A percentile compares a stretch with the other conserved stretches of the same genome.
These are phyloP conservation scores for Kwoniella botswanensis DNA, from an alignment of 768 basidiomycete species.

Conservation along the genomic window DNA sequence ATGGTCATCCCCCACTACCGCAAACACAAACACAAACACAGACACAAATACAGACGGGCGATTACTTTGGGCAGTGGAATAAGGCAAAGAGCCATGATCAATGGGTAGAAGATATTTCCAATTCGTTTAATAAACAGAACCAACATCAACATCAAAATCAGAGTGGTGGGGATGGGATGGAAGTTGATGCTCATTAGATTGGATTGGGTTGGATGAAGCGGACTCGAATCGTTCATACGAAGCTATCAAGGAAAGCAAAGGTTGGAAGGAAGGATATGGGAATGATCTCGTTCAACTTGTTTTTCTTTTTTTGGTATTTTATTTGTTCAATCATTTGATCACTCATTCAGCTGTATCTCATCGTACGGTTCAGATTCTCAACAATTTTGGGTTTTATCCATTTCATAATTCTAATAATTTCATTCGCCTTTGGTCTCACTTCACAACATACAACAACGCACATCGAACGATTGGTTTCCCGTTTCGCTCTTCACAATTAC, in stretches of 20 bases:
- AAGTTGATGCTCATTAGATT: slow-evolving; percentile 4
- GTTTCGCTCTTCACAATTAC: neutral
- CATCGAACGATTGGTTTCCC: neutral
- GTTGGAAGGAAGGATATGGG: neutral
- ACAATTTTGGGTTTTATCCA: neutral
- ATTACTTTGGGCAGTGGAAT: slow-evolving; percentile 25
- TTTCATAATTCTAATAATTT: neutral
- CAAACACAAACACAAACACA: neutral
- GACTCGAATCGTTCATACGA: neutral
- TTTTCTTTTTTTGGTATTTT: no score
- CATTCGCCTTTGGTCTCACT: neutral
- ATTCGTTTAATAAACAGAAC: neutral
- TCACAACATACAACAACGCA: neutral
- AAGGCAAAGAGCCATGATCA: slow-evolving; percentile 12
- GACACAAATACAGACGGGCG: neutral
- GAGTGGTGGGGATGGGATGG: slow-evolving; percentile 16
- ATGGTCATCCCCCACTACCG: slow-evolving; percentile 8
- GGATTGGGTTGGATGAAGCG: neutral
- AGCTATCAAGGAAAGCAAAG: neutral
- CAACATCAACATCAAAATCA: neutral
- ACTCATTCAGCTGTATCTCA: neutral
- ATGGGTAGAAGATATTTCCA: slow-evolving; percentile 26
- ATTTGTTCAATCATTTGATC: neutral
- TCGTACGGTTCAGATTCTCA: neutral
- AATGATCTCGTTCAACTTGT: no score